These are phyloP conservation scores for Phytophthora meadii DNA, from an alignment of 352 stramenopile genomes.

Conservation along the genomic window DNA sequence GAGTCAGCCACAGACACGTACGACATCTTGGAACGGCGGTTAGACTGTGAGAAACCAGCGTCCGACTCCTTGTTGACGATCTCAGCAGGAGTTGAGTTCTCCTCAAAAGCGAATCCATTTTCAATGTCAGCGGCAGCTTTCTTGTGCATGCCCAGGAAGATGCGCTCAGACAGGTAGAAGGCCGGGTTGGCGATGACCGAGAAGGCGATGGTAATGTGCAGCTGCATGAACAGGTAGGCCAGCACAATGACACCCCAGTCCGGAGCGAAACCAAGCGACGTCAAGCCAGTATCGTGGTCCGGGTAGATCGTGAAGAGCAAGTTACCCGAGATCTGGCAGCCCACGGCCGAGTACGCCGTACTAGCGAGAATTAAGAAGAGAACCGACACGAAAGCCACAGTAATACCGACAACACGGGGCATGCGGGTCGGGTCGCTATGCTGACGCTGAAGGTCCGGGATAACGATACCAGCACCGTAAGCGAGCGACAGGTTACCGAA, in stretches of 20 bases:
- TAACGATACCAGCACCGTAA: constrained; percentile 70
- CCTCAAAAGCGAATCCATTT: constrained; percentile 33
- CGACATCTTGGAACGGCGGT: constrained; percentile 49
- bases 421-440: constrained; percentile 68
- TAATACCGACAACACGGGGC: constrained; percentile 64
- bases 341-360: constrained; percentile 59
- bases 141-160: constrained; percentile 67
- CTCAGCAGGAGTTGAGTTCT: constrained; percentile 14
- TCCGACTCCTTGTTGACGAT: constrained; percentile 26
- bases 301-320: constrained; percentile 74
- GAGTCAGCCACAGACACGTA: constrained; percentile 54
- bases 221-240: constrained; percentile 65
- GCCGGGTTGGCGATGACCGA: constrained; percentile 53
- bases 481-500: constrained; percentile 75
- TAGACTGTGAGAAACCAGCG: constrained; percentile 10
- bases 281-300: constrained; percentile 34
- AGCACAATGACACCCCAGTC: constrained; percentile 53
- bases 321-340: constrained; percentile 75
- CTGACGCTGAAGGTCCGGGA: constrained; percentile 67
- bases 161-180: constrained; percentile 52
- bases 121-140: constrained; percentile 23
- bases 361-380: constrained; percentile 57
- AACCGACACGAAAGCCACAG: constrained; percentile 55
- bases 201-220: constrained; percentile 62
- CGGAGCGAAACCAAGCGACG: constrained; percentile 47